These are phyloP conservation scores for Thozetella sp. DNA, from an alignment of 495 filamentous ascomycete genomes.

Conservation along the genomic window DNA sequence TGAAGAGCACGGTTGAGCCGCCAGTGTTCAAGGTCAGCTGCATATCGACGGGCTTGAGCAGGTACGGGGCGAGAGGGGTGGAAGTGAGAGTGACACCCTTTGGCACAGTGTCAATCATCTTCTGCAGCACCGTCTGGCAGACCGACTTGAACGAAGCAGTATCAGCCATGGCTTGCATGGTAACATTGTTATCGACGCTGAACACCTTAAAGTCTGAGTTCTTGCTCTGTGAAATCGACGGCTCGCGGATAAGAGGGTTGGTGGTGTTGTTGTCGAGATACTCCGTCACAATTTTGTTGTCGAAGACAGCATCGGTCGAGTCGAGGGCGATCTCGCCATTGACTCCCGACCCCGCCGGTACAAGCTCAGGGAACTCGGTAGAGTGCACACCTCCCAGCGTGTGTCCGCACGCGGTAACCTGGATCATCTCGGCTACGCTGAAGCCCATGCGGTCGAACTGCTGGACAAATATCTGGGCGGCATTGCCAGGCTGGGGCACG, in stretches of 20 bases:
- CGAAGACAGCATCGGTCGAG: conserved; percentile 46
- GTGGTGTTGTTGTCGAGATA: conserved; percentile 54
- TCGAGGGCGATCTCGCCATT: conserved; percentile 50
- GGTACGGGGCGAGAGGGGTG: conserved; percentile 55
- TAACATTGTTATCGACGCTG: conserved; percentile 56
- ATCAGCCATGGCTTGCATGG: conserved; percentile 48
- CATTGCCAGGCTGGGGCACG: conserved; percentile 62
- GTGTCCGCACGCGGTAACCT: conserved; percentile 63
- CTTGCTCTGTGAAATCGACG: conserved; percentile 34
- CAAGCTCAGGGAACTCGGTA: conserved; percentile 53
- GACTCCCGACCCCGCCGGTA: conserved; percentile 42
- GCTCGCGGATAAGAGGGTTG: conserved; percentile 55
- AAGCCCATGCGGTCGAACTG: conserved; percentile 64
- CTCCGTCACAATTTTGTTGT: conserved; percentile 57
- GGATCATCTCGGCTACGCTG: conserved; percentile 57
- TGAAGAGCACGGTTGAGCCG: conserved; percentile 34
- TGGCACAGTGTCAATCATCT: conserved; percentile 65
- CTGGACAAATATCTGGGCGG: conserved; percentile 45
- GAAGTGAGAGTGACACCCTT: conserved; percentile 46
- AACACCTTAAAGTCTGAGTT: conserved; percentile 61
- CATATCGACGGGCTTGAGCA: conserved; percentile 58
- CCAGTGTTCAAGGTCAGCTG: conserved; percentile 40
- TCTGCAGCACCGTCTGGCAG: conserved; percentile 54
- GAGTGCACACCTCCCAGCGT: conserved; percentile 63
- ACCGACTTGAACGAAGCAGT: conserved; percentile 39